Evolutionary conservation across 2,329 filamentous ascomycete species (phyloP), one percentile per base, ranked within the genome.

Genomic region (Fusarium keratoplasticum): DNA sequence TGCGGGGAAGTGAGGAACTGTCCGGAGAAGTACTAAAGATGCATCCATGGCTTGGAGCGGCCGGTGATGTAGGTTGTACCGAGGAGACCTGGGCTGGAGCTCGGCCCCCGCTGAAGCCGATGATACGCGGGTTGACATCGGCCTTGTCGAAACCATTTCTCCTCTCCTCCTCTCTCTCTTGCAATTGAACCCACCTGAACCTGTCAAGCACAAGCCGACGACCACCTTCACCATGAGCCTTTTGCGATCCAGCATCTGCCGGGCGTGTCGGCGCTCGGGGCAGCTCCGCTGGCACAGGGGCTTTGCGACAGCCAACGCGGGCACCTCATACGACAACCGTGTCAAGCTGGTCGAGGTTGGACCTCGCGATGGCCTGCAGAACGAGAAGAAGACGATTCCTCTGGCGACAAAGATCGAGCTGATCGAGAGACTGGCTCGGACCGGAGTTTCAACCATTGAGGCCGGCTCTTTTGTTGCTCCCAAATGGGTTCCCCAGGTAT

Each of bases 351-450:
- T 96, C 71, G 94, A 97, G 84, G 94, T 97, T 71, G 94, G 94
- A 10, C 94, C 94, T 36, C 88, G 94, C 74, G 94, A 97, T 85
- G 94, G 94, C n/a, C 84, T 97, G 62, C 94, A 97, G 81, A 97
- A 96, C 80, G 93, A 96, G 85, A 93, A 93, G 83, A 89, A 86
- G 72, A 87, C 87, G 31, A 92, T 97, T 72, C 86, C 93, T 0
- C 85, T 94, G 13, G 86, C 87, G 8, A 95, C 91, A 3, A 97
- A 97, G 82, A 89, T 96, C 64, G 90, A 95, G 75, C 83, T 97
- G 62, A 93, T 97, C 42, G 88, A 92, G 75, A 86, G 89, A 69
- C 84, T 97, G 70, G 89, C 91, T 36, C 84, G 85, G 72, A 93
- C 93, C 1, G 94, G 94, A 0, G 81, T 96, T 47, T 84, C 85